Base-by-base conservation (phyloP, 306 rosid species). In the barrel medic (Medicago truncatula) region DNA sequence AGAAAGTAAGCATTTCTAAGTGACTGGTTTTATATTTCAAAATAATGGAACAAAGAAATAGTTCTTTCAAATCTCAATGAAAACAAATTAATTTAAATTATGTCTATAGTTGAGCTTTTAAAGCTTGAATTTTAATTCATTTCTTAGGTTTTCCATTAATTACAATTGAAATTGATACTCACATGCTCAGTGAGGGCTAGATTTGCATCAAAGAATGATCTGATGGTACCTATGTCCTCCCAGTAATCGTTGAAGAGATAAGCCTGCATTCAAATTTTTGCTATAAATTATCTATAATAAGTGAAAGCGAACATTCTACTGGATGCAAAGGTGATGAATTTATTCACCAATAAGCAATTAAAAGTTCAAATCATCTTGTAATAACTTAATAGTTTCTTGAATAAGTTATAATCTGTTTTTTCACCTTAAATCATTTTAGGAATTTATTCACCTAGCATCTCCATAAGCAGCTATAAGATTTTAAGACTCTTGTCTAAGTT, bases 151-250 rank as follows among this genome's bases (percentile, higher is more conserved):
- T 17, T 61, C 44, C 73, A 15, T 39, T 57, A 57, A 49, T 73
- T 65, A 80, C 71, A 7, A 56, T 23, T 70, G 60, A 73, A 74
- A 31, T 46, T 84, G 69, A 70, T 28, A 79, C 91, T 89, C 71
- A 92, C 98, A 71, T 90, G 95, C 85, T 87, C 88, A 9, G 98
- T 95, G 71, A 95, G 92, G 71, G 96, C 97, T 53, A 95, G 97
- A 70, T 95, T 95, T 75, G 97, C 97, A 86, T 92, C 85, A 57
- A 95, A 95, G 91, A 92, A 95, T 80, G 97, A 95, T 89, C 93
- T 80, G 80, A 95, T 92, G 59, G 97, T 95, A 54, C 98, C 98
- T 61, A 95, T 95, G 88, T 95, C 98, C 81, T 89, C 97, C 98
- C 98, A 95, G 62, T 95, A 95, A 83, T 92, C 96, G 80, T 95